Evolutionary conservation across 441 rosid genomes (phyloP).

Genomic region (Cnidoscolus chayamansa): DNA sequence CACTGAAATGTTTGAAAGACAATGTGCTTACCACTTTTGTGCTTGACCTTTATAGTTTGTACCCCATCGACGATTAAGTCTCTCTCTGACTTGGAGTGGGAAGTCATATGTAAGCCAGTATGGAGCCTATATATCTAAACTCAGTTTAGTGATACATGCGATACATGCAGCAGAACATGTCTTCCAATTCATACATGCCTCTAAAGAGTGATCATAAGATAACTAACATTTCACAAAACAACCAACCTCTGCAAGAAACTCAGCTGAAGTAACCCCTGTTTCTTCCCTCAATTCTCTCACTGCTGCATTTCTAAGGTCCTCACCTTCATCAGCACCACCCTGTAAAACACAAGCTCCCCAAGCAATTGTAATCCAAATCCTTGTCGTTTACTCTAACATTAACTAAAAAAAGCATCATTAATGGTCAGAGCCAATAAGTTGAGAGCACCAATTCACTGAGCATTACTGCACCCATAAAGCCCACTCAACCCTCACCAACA

Average conservation of each 20-base stretch:
- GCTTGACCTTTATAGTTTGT: constrained; percentile 96
- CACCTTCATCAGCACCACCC: constrained; percentile 85
- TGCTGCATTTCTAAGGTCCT: constrained; percentile 81
- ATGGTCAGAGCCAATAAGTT: neutral
- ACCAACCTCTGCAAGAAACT: constrained; percentile 73
- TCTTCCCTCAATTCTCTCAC: constrained; percentile 91
- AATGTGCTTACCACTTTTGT: constrained; percentile 69
- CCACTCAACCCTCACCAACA: neutral
- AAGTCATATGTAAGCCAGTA: constrained; percentile 86
- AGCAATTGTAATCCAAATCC: neutral
- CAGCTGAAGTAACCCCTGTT: constrained; percentile 55
- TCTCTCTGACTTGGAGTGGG: constrained; percentile 68
- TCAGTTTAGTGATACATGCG: constrained; percentile 15
- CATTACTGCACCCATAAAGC: neutral
- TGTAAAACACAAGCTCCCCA: constrained; percentile 20
- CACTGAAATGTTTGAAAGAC: neutral
- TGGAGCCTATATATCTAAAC: constrained; percentile 52
- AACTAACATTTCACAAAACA: too few relatives aligned
- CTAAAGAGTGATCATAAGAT: neutral
- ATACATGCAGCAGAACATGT: neutral
- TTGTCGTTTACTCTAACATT: neutral
- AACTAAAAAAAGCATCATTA: neutral
- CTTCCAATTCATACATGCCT: neutral
- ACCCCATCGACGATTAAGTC: constrained; percentile 70
- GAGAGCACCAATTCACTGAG: neutral